These are phyloP conservation scores for Elaphomyces granulatus DNA, from an alignment of 495 filamentous ascomycete species.

Conservation along the genomic window DNA sequence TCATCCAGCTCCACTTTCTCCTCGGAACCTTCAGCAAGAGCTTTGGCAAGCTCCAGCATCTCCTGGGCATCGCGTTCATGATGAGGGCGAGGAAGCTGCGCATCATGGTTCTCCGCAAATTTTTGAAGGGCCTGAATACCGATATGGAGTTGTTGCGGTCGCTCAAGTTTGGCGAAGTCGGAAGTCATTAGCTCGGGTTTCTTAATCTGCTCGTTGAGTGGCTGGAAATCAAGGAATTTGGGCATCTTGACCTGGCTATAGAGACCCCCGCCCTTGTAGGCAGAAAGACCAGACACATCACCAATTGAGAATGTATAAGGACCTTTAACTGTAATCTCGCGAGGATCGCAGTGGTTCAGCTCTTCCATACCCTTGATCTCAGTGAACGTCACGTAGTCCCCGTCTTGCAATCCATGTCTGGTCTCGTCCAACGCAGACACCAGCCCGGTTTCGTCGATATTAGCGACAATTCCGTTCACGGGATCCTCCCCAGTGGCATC, in stretches of 20 bases:
- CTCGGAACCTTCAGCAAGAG: conserved; percentile 45
- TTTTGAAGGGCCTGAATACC: conserved; percentile 86
- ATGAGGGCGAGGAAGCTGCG: conserved; percentile 65
- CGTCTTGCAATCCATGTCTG: conserved; percentile 89
- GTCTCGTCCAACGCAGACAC: conserved; percentile 95
- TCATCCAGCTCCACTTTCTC: conserved; percentile 78
- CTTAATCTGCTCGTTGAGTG: conserved; percentile 57
- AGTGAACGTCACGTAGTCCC: conserved; percentile 87
- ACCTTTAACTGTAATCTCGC: conserved; percentile 83
- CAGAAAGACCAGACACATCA: conserved; percentile 72
- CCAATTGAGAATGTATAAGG: conserved; percentile 97
- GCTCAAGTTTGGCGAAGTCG: conserved; percentile 94
- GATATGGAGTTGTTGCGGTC: conserved; percentile 79
- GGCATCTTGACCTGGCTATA: conserved; percentile 97
- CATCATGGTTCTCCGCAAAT: conserved; percentile 53
- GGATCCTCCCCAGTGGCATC: conserved; percentile 86
- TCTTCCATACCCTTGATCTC: conserved; percentile 89
- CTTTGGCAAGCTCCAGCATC: conserved; percentile 55
- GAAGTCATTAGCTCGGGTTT: conserved; percentile 83
- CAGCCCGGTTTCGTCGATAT: conserved; percentile 72
- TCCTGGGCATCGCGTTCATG: conserved; percentile 72
- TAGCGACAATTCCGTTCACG: conserved; percentile 78
- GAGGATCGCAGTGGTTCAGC: conserved; percentile 66
- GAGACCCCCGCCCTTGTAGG: conserved; percentile 76
- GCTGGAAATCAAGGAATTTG: conserved; percentile 81